Evolutionary conservation across 2,329 filamentous ascomycete genomes (phyloP).

Genomic region (Xylaria sp.): DNA sequence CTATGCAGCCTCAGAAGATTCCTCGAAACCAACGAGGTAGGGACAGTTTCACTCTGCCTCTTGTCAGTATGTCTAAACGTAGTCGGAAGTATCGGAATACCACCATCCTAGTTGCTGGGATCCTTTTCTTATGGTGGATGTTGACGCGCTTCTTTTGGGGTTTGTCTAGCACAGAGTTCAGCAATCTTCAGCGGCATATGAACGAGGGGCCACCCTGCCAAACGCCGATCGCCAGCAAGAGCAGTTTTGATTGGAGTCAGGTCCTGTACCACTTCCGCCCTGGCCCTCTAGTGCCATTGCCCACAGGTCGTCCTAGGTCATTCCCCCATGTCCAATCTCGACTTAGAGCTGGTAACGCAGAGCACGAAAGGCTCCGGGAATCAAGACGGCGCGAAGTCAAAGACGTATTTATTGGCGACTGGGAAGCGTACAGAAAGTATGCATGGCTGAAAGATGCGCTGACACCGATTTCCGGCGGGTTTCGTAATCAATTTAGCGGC

Average conservation of each 20-base stretch:
- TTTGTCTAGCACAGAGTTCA: constrained; percentile 26
- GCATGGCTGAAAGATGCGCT: constrained; percentile 63
- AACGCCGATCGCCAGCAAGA: constrained; percentile 28
- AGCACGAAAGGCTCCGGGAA: constrained; percentile 33
- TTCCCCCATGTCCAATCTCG: constrained; percentile 33
- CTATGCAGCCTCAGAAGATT: not conserved
- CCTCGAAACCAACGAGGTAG: not conserved
- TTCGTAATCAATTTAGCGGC: constrained; percentile 59
- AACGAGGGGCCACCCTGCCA: constrained; percentile 23
- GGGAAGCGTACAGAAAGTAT: constrained; percentile 59
- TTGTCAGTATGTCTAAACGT: not conserved
- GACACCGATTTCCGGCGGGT: constrained; percentile 57
- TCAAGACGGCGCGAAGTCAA: constrained; percentile 51
- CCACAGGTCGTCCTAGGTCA: constrained; percentile 11
- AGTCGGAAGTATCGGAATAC: constrained; percentile 23
- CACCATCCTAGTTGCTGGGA: constrained; percentile 17
- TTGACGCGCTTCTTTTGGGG: constrained; percentile 7
- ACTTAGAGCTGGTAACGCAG: not conserved
- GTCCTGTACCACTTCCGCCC: constrained; percentile 25
- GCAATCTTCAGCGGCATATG: constrained; percentile 32
- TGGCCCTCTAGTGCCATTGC: constrained; percentile 23
- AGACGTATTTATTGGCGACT: constrained; percentile 52
- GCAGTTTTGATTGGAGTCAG: constrained; percentile 40
- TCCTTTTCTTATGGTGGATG: constrained; percentile 31
- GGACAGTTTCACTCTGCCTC: not conserved